Conservation (phyloP, 2,329 filamentous ascomycete genomes). For the Ascosphaera aggregata region DNA sequence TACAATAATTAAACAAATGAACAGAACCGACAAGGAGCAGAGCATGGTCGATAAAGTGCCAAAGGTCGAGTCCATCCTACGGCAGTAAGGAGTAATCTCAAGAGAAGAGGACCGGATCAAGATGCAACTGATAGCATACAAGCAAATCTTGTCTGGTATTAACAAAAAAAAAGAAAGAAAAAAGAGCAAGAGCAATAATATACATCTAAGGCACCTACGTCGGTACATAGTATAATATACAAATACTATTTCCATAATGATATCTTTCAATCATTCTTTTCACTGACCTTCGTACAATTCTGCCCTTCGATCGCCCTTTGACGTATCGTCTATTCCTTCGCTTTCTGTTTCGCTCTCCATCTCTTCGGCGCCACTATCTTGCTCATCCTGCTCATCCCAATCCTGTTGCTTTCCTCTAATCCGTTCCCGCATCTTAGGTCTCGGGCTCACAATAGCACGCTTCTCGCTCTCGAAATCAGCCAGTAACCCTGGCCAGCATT, state of each 20-base stretch:
- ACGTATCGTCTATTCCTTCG: not conserved
- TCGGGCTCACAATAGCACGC: conserved; percentile 5
- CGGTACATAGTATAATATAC: no score
- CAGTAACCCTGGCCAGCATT: conserved; percentile 14
- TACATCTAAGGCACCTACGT: no score
- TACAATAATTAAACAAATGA: not conserved
- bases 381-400: no score
- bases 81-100: not conserved
- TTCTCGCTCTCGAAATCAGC: conserved; percentile 10
- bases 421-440: not conserved
- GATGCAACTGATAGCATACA: not conserved
- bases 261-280: no score
- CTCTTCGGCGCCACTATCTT: not conserved
- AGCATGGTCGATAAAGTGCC: conserved; percentile 57
- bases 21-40: conserved; percentile 66
- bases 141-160: no score
- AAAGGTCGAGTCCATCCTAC: conserved; percentile 31
- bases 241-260: no score
- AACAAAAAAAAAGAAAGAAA: no score
- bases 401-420: not conserved
- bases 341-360: not conserved
- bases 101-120: not conserved
- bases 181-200: no score
- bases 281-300: no score
- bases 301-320: not conserved